A percentile compares a stretch with the other conserved stretches of the same genome.
Evolutionary conservation across 495 filamentous ascomycete genomes (phyloP).

Genomic region (Aspergillus avenaceus): DNA sequence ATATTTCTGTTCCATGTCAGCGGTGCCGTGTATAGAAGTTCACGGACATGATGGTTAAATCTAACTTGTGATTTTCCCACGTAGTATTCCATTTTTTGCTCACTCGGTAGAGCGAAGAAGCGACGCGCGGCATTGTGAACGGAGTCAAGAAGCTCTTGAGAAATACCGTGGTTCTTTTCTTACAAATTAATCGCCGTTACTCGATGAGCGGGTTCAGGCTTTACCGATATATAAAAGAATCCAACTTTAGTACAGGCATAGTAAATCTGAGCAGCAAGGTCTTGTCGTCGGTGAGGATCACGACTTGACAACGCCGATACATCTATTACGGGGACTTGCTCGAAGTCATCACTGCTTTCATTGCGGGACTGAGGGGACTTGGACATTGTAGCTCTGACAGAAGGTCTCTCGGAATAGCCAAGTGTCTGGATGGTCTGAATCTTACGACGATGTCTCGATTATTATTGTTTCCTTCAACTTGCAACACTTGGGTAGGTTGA

Average conservation of each 20-base stretch:
- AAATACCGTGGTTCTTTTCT: constrained; percentile 33
- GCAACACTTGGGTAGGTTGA: too few species aligned
- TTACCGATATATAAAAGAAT: constrained; percentile 52
- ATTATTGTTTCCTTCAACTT: too few species aligned
- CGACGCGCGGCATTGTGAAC: constrained; percentile 36
- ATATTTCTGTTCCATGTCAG: constrained; percentile 20
- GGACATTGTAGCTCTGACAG: too few species aligned
- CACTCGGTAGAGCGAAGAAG: constrained; percentile 46
- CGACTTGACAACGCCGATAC: constrained; percentile 25
- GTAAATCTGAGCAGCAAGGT: constrained; percentile 35
- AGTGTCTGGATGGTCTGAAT: too few species aligned
- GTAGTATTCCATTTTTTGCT: constrained; percentile 43
- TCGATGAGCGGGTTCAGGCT: background rate
- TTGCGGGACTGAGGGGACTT: too few species aligned
- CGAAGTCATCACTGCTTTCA: constrained; percentile 14
- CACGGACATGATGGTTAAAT: background rate
- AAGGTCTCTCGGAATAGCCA: too few species aligned
- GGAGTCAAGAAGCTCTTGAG: constrained; percentile 26
- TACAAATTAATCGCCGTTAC: constrained; percentile 12
- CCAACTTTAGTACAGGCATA: constrained; percentile 50
- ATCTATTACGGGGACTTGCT: constrained; percentile 39
- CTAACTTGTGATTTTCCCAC: constrained; percentile 32
- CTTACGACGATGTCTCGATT: too few species aligned
- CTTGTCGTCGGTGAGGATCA: constrained; percentile 22
- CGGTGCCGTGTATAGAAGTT: background rate